A percentile compares a stretch with the other conserved stretches of the same genome.
These are phyloP conservation scores for Colletotrichum nymphaeae DNA, from an alignment of 2,329 filamentous ascomycete genomes.

Conservation along the genomic window DNA sequence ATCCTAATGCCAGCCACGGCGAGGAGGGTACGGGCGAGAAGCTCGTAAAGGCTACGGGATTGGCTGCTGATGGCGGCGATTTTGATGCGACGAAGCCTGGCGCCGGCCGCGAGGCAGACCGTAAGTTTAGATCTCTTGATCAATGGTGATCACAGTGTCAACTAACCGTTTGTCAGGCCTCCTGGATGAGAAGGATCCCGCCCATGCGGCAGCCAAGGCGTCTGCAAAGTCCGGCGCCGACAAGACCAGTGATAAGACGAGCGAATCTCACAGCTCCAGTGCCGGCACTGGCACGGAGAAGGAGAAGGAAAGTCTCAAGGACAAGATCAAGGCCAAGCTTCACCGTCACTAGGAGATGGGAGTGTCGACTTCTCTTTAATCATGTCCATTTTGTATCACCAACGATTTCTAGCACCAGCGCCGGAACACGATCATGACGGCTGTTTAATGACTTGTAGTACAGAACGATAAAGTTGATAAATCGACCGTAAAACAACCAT, in stretches of 20 bases:
- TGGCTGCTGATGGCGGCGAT: conserved; percentile 73
- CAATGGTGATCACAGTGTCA: conserved; percentile 14
- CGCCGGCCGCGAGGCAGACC: conserved; percentile 74
- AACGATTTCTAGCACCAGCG: neutral
- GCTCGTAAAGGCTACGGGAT: conserved; percentile 67
- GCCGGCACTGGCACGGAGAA: conserved; percentile 38
- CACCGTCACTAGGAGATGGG: conserved; percentile 56
- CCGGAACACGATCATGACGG: neutral
- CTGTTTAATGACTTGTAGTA: neutral
- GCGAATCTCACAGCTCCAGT: conserved; percentile 24
- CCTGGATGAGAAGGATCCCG: conserved; percentile 60
- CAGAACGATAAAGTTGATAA: neutral
- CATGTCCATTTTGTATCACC: neutral
- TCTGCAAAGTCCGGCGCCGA: conserved; percentile 37
- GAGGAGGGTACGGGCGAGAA: conserved; percentile 65
- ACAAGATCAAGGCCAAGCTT: conserved; percentile 78
- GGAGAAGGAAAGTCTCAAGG: conserved; percentile 65
- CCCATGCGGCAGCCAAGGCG: conserved; percentile 24
- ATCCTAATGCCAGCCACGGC: conserved; percentile 18
- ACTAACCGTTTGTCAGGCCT: conserved; percentile 55
- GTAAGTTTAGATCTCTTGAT: conserved; percentile 52
- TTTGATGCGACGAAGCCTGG: conserved; percentile 74
- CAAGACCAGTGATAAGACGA: conserved; percentile 36
- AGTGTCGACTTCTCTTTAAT: neutral
- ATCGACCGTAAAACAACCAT: too few relatives aligned